These are phyloP conservation scores for Cucurbita maxima DNA, from an alignment of 306 rosid species.

Conservation along the genomic window DNA sequence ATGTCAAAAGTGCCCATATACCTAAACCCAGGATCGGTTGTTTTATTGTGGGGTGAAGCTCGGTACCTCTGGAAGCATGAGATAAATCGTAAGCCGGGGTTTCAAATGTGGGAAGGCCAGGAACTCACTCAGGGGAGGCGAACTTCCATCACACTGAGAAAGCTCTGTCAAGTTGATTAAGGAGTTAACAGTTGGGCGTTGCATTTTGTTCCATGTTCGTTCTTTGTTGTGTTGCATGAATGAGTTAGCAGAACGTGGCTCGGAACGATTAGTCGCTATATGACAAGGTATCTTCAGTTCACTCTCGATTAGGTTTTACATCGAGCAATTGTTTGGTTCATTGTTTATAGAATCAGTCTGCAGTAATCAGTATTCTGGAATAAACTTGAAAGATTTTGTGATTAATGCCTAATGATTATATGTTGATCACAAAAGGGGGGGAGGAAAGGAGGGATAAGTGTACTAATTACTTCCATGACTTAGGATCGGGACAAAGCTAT, in stretches of 20 bases:
- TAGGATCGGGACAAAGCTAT: no score
- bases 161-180: conserved; percentile 39
- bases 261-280: background rate
- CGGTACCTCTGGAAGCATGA: conserved; percentile 76
- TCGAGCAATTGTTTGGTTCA: no score
- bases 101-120: conserved; percentile 59
- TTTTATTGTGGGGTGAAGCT: conserved; percentile 73
- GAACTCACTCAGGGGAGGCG: conserved; percentile 40
- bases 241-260: background rate
- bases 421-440: no score
- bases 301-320: no score
- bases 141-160: conserved; percentile 72
- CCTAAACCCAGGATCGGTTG: conserved; percentile 57
- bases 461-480: no score
- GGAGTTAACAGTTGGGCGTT: background rate
- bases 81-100: conserved; percentile 61
- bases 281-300: background rate
- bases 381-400: no score
- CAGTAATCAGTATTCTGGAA: no score
- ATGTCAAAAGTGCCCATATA: conserved; percentile 30
- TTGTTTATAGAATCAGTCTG: no score
- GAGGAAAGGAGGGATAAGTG: no score
- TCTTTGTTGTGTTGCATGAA: background rate
- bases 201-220: background rate
- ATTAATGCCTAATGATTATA: no score